These are phyloP conservation scores for Tetragonia tetragonoides DNA, from an alignment of 148 eudicot species.

Conservation along the genomic window DNA sequence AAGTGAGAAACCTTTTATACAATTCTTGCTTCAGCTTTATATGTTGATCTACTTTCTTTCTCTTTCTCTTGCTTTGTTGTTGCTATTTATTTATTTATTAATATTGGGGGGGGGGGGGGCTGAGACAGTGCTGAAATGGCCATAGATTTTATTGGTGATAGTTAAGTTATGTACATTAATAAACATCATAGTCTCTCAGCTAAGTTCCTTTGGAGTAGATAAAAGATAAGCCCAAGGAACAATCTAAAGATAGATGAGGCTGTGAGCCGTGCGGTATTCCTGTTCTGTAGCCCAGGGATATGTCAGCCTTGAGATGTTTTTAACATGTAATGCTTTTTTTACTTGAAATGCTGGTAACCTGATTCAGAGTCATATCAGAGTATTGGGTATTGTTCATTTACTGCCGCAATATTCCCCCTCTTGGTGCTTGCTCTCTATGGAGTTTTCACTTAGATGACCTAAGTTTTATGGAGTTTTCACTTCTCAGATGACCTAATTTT, in stretches of 20 bases:
- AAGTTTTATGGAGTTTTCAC: background rate
- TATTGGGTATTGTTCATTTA: background rate
- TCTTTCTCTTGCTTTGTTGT: no score
- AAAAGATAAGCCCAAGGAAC: background rate
- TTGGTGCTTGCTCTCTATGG: slow-evolving; percentile 1
- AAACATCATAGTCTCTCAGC: background rate
- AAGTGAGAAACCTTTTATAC: slow-evolving; percentile 37
- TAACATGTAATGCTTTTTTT: no score
- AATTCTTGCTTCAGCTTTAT: background rate
- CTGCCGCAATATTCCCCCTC: background rate
- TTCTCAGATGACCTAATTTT: background rate
- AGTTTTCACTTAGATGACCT: background rate
- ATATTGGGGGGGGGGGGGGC: background rate
- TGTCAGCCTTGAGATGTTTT: background rate
- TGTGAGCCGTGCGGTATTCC: background rate
- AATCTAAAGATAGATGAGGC: background rate
- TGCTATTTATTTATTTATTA: no score
- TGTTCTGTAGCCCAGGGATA: background rate
- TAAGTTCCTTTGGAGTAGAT: background rate
- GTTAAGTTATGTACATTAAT: background rate
- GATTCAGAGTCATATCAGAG: background rate
- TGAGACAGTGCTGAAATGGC: background rate
- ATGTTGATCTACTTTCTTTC: background rate
- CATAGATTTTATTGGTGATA: background rate
- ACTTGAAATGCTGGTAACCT: background rate